Percentiles rank a stretch among this genome's conserved stretches.
These are phyloP conservation scores for Pythium dissimile DNA, from an alignment of 352 stramenopile genomes.

Conservation along the genomic window DNA sequence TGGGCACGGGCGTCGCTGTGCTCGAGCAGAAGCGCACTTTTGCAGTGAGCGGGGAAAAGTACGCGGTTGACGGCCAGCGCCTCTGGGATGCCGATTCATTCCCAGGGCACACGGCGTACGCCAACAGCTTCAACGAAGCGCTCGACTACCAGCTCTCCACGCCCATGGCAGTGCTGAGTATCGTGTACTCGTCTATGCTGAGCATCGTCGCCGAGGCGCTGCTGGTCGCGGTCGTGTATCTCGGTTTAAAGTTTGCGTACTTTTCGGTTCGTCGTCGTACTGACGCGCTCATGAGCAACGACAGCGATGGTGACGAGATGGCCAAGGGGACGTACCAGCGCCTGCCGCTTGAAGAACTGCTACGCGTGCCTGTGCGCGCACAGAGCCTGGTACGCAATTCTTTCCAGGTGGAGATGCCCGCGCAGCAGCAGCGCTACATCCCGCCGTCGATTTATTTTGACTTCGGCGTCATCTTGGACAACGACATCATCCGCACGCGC, in stretches of 20 bases:
- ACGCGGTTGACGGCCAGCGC: conserved; percentile 37
- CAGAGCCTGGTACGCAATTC: conserved; percentile 37
- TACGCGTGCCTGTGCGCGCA: conserved; percentile 42
- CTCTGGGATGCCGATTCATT: conserved; percentile 33
- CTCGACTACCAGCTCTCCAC: conserved; percentile 42
- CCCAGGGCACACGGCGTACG: conserved; percentile 22
- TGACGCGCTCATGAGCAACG: conserved; percentile 9
- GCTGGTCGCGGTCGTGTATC: conserved; percentile 15
- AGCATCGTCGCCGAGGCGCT: conserved; percentile 32
- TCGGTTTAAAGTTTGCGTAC: conserved; percentile 19
- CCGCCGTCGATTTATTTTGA: conserved; percentile 53
- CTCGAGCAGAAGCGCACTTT: conserved; percentile 28
- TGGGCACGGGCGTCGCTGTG: conserved; percentile 25
- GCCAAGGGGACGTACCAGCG: conserved; percentile 26
- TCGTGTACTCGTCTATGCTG: conserved; percentile 33
- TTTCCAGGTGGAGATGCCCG: conserved; percentile 35
- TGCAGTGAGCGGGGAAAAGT: conserved; percentile 26
- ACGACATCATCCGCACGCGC: conserved; percentile 45
- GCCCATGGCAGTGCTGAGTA: conserved; percentile 14
- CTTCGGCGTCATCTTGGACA: conserved; percentile 45
- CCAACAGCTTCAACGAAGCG: conserved; percentile 52
- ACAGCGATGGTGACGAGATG: background rate
- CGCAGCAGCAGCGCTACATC: conserved; percentile 38
- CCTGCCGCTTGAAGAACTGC: conserved; percentile 48
- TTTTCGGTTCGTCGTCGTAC: background rate